Evolutionary conservation across 1,139 yeast species (phyloP).

Genomic region (Kodamaea plutei): DNA sequence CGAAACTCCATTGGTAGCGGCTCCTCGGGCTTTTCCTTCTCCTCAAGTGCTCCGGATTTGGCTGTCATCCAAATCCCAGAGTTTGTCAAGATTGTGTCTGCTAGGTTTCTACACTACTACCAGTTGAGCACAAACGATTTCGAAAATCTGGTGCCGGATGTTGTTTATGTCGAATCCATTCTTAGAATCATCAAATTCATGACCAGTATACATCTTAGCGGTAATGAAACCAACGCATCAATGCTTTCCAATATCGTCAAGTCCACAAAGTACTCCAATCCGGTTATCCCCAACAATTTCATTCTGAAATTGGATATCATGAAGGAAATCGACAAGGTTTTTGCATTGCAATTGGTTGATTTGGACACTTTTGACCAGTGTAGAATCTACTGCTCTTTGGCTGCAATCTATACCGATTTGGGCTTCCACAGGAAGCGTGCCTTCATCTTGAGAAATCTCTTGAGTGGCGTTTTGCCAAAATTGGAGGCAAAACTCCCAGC

Average conservation of each 20-base stretch:
- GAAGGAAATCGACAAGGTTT: conserved; percentile 44
- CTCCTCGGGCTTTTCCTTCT: conserved; percentile 16
- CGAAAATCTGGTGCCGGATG: conserved; percentile 79
- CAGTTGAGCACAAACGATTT: conserved; percentile 55
- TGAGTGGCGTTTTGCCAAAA: conserved; percentile 48
- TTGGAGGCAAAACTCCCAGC: conserved; percentile 4
- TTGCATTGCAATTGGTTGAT: conserved; percentile 35
- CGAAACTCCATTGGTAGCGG: conserved; percentile 30
- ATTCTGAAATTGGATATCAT: conserved; percentile 43
- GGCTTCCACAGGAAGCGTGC: conserved; percentile 66
- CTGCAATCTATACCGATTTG: conserved; percentile 59
- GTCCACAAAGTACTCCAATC: conserved; percentile 17
- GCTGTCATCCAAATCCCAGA: conserved; percentile 38
- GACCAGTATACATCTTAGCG: conserved; percentile 46
- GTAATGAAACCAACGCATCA: conserved; percentile 32
- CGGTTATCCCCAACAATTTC: conserved; percentile 23
- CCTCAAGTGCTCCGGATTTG: conserved; percentile 22
- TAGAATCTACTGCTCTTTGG: conserved; percentile 60
- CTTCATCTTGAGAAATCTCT: conserved; percentile 59
- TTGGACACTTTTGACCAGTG: conserved; percentile 53
- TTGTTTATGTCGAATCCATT: conserved; percentile 71
- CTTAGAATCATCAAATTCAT: conserved; percentile 62
- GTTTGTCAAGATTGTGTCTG: conserved; percentile 41
- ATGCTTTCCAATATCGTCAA: conserved; percentile 13
- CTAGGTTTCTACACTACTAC: conserved; percentile 53